These are phyloP conservation scores for Carex kokanica DNA, from an alignment of 176 grass and related monocot genomes.

Conservation along the genomic window DNA sequence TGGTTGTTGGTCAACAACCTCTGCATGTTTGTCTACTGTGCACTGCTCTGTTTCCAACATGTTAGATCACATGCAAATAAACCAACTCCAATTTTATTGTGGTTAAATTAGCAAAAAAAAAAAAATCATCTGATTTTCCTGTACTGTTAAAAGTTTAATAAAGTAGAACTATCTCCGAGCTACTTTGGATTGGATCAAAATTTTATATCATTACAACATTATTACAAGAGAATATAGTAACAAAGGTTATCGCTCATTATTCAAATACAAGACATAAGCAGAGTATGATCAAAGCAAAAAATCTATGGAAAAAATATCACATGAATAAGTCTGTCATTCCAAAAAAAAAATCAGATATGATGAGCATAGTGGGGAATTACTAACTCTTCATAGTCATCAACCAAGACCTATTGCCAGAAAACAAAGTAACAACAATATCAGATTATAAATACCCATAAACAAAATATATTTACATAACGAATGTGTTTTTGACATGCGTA, in stretches of 20 bases:
- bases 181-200: constrained; percentile 21
- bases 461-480: background rate
- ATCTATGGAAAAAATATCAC: constrained; percentile 13
- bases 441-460: background rate
- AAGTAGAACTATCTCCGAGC: too few relatives aligned
- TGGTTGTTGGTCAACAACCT: background rate
- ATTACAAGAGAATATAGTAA: background rate
- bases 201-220: constrained; percentile 38
- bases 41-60: background rate
- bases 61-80: background rate
- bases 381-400: constrained; percentile 58
- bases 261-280: background rate
- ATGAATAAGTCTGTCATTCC: constrained; percentile 18
- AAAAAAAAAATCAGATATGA: constrained; percentile 33
- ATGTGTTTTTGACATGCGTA: background rate
- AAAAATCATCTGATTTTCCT: background rate
- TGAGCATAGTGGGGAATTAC: constrained; percentile 60
- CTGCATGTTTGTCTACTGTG: background rate
- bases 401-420: constrained; percentile 55
- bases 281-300: constrained; percentile 2
- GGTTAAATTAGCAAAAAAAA: background rate
- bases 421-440: constrained; percentile 10
- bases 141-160: background rate
- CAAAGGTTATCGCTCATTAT: constrained; percentile 4
- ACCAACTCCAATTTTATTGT: background rate